Base-by-base conservation (phyloP, 192 early-diverging fungal genomes). In the Entrophospora sp. region DNA sequence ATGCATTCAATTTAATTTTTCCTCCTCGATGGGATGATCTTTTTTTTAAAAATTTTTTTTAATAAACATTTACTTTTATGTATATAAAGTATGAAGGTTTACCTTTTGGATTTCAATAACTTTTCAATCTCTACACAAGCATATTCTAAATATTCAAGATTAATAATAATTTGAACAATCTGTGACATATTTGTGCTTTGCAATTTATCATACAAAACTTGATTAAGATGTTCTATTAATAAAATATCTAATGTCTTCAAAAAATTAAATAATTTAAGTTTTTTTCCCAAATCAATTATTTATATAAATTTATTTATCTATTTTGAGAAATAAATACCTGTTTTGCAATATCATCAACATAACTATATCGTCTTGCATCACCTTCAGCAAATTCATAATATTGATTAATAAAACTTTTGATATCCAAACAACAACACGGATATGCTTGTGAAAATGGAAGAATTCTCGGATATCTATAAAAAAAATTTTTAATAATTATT, bases 321-420 rank as follows among this genome's bases (percentile, higher is more conserved):
- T 5, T 58, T 44, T 71, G 18, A 24, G 18, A 55, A 14, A 45
- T 12, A 42, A 65, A 52, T 61, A 86, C 87, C 71, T 89, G 85
- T 68, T 87, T 90, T 51, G 90, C 71, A 43, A 91, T 76, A 58
- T 94, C 92, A 66, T 93, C 92, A 85, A 94, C 92, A 58, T 91
- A 89, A 71, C 84, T 86, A 61, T 87, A 82, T 46, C 87, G 84
- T 71, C 91, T 88, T 22, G 84, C 77, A 65, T 92, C 93, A 0
- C 89, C 91, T 68, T 91, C 88, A 8, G 87, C 85, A 70, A 94
- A 94, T 22, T 80, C 81, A 70, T 94, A 93, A 64, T 91, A 94
- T 58, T 87, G 85, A 38, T 71, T 60, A 14, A 94, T 83, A 71
- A 91, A 91, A 13, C 79, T 69, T 40, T 83, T 77, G 32, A 93